Base-by-base conservation (phyloP, 805 yeast species). In the Yamadazyma sp. region DNA sequence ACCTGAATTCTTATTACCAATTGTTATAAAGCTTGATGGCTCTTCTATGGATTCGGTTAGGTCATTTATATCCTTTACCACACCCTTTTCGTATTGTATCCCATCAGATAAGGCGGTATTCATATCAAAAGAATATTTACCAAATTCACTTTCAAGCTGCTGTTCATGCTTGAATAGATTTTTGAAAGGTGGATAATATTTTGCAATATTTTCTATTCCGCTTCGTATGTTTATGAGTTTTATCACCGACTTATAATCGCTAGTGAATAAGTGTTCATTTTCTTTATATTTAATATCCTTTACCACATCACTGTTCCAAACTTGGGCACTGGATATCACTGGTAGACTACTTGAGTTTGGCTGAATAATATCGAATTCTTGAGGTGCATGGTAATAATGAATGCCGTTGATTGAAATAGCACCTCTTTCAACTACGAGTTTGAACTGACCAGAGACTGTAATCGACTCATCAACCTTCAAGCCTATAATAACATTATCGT, bases 1-100 rank as follows among this genome's bases (percentile, higher is more conserved):
- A 1, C 97, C 97, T 1, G 86, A 72, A 42, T 82, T 83, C 51
- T 86, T 87, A 27, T 79, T 70, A 0, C 89, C 89, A 15, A 77
- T 62, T 0, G 79, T 56, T 35, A 78, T 55, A 1, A 72, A 53
- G 1, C 48, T 44, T 7, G 48, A 48, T 3, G 57, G 51, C 2
- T 44, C 40, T 11, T 20, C 20, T 16, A 31, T 22, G 11, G 22
- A 10, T 15, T 30, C 18, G 7, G 11, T 13, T 15, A 38, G 11
- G 5, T 31, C 31, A 1, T 29, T 20, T 2, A 48, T 15, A 15
- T 31, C 37, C 11, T 27, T 27, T 7, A 36, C 13, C 12, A 41
- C 10, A 2, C 12, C 18, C 27, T 24, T 40, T 18, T 35, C 41
- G 19, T 31, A 37, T 3, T 12, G 6, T 1, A 41, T 36, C n/a